Conservation (phyloP, 2,329 filamentous ascomycete genomes). For the Penicillium hesseltinei region DNA sequence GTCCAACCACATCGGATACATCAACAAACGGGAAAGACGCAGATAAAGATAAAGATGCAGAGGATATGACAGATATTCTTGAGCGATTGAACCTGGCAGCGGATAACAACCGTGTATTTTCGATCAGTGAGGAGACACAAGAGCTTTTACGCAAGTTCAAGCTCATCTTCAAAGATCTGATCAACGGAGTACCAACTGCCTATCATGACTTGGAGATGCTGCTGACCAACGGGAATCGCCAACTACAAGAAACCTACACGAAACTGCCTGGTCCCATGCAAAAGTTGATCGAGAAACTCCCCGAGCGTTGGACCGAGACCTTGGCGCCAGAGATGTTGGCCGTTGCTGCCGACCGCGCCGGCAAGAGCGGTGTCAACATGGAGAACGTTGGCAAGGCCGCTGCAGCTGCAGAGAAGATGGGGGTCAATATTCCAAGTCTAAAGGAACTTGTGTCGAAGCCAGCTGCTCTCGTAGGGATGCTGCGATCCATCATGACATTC, state of each 20-base stretch:
- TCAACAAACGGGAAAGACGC: conserved; percentile 37
- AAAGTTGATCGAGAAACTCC: conserved; percentile 81
- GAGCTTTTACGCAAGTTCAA: conserved; percentile 82
- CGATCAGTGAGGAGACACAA: conserved; percentile 78
- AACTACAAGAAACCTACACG: conserved; percentile 62
- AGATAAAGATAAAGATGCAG: conserved; percentile 63
- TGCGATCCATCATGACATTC: conserved; percentile 87
- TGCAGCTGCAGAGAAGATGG: conserved; percentile 63
- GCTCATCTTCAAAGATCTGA: conserved; percentile 83
- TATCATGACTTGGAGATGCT: conserved; percentile 81
- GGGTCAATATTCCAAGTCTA: conserved; percentile 67
- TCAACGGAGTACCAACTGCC: conserved; percentile 89
- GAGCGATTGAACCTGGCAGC: conserved; percentile 81
- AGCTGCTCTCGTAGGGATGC: conserved; percentile 77
- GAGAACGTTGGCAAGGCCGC: conserved; percentile 52
- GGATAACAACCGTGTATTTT: conserved; percentile 81
- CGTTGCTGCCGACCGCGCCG: conserved; percentile 67
- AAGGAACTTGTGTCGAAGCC: conserved; percentile 81
- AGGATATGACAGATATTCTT: conserved; percentile 75
- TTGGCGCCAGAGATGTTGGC: conserved; percentile 81
- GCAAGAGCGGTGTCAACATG: conserved; percentile 58
- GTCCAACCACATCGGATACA: conserved; percentile 8
- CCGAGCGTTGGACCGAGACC: conserved; percentile 72
- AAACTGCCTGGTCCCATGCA: conserved; percentile 75
- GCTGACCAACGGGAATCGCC: conserved; percentile 61